Base-by-base conservation (phyloP, 2,329 filamentous ascomycete species). In the Exophiala oligosperma region DNA sequence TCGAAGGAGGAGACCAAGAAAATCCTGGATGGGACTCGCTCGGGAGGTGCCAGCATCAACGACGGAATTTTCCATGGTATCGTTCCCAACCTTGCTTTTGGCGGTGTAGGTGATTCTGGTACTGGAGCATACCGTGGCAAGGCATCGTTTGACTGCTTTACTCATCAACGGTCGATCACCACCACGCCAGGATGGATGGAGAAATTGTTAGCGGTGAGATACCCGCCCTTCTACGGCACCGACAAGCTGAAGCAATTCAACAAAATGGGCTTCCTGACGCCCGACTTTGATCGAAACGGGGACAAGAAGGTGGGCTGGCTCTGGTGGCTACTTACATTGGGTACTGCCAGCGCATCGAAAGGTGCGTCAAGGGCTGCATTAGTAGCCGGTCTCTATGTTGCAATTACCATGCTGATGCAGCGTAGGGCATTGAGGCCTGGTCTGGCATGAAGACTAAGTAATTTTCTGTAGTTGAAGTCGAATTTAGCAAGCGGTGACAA, bases 91-190 rank as follows among this genome's bases (percentile, higher is more conserved):
- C 77, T 94, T 1, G 80, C 88, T 38, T 96, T 96, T 71, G 92
- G 92, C 63, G 91, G 91, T 67, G 88, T 96, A 6, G 91, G 92
- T 63, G 83, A 88, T 66, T 91, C 87, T 46, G 91, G 91, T 54
- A 81, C 82, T 61, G 91, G 91, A 61, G 78, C 84, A 29, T 95
- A 95, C 78, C 85, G 89, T 66, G 92, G 92, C 60, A 85, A 86
- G 69, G 81, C 88, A n/a, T 78, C 75, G 43, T 87, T 87, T 70
- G 84, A 88, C 51, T 77, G 77, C 66, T 88, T 86, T 69, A 82
- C 82, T 1, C 84, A 88, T 68, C 80, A 81, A 17, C 78, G 85
- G 38, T 77, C 79, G 51, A 76, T 87, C 60, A 85, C 83, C 3
- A 79, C 72, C 12, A 87, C 83, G 3, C 84, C 84, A 1, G 71